Evolutionary conservation across 257 asterid species (phyloP).

Genomic region (Gentiana macrophylla): DNA sequence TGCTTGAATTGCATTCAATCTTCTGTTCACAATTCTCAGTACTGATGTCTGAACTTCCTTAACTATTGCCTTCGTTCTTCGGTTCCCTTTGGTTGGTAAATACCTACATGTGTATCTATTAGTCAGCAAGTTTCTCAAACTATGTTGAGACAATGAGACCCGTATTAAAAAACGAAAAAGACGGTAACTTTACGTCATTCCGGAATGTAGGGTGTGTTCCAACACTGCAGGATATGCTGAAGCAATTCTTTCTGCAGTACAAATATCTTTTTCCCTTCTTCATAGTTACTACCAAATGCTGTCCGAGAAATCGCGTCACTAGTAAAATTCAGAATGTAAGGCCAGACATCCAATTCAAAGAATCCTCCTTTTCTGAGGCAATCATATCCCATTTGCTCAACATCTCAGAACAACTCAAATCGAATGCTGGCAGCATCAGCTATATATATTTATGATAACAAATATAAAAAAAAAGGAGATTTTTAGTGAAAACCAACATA

Average conservation of each 20-base stretch:
- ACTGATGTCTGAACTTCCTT: conserved; percentile 25
- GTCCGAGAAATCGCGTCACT: conserved; percentile 18
- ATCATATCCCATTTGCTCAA: conserved; percentile 13
- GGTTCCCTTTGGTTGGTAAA: conserved; percentile 33
- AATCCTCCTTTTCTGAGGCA: conserved; percentile 4
- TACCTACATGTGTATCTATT: conserved; percentile 14
- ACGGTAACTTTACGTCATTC: background rate
- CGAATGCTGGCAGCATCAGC: conserved; percentile 16
- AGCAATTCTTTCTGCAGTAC: conserved; percentile 10
- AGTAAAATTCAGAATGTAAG: conserved; percentile 10
- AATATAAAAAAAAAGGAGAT: background rate
- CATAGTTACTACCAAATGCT: conserved; percentile 15
- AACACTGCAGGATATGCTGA: conserved; percentile 1
- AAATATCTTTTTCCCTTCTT: conserved; percentile 15
- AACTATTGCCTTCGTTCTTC: conserved; percentile 30
- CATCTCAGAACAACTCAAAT: conserved; percentile 12
- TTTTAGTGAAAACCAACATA: too few relatives aligned
- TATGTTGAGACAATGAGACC: background rate
- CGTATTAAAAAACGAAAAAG: background rate
- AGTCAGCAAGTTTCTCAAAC: background rate
- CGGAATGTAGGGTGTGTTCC: conserved; percentile 5
- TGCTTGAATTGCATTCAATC: conserved; percentile 27
- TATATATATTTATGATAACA: background rate
- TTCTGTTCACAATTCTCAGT: conserved; percentile 24
- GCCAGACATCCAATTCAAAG: conserved; percentile 16